phyloP scores from a whole-genome alignment of 2,329 filamentous ascomycete genomes.

The Penicillium paneum region DNA sequence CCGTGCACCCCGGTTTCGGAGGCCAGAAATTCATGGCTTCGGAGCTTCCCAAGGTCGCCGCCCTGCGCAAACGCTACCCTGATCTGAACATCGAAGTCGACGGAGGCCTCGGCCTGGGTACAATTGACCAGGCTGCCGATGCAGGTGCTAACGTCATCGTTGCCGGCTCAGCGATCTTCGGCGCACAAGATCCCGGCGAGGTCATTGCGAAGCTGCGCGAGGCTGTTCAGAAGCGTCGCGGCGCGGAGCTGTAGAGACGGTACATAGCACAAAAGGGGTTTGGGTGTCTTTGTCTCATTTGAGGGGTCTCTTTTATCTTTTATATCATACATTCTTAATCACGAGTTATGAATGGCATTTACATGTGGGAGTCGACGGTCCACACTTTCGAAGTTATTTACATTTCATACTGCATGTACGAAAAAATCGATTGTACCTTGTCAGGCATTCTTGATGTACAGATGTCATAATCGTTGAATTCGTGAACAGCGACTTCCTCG shows the following conservation, averaged over 20 bases:
- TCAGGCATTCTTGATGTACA: constrained; percentile 16
- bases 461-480: constrained; percentile 16
- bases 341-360: constrained; percentile 23
- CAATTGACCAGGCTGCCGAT: constrained; percentile 89
- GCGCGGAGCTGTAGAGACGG: constrained; percentile 8
- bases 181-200: constrained; percentile 79
- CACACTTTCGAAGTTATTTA: constrained; percentile 2
- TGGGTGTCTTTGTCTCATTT: constrained; percentile 11
- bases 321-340: constrained; percentile 18
- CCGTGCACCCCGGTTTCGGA: constrained; percentile 93
- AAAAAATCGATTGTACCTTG: background rate
- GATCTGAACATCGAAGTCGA: constrained; percentile 97
- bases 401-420: background rate
- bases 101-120: constrained; percentile 80
- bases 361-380: background rate
- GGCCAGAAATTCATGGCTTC: constrained; percentile 98
- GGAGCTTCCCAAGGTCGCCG: constrained; percentile 88
- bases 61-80: constrained; percentile 78
- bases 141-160: constrained; percentile 98
- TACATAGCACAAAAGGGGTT: constrained; percentile 15
- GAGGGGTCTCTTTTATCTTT: background rate
- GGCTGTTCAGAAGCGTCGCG: constrained; percentile 66
- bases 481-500: constrained; percentile 17
- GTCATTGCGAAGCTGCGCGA: constrained; percentile 80
- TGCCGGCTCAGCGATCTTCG: constrained; percentile 92